phyloP scores from a whole-genome alignment of 768 basidiomycete species.

The Coprinopsis sp. region DNA sequence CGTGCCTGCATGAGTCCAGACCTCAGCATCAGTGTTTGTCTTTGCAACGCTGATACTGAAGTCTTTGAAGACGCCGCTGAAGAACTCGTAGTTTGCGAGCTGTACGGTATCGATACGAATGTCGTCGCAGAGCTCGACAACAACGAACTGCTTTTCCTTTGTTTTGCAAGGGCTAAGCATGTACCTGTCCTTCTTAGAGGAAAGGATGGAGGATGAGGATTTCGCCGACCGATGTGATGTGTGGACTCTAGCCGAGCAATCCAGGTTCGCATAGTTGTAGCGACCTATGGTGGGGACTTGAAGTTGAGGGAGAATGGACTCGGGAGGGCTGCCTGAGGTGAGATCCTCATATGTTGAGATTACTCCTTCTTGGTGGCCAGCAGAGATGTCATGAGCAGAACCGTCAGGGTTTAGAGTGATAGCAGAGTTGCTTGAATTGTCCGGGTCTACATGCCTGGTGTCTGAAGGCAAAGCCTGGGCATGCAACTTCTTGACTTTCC shows the following conservation, averaged over 20 bases:
- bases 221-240: slow-evolving; percentile 76
- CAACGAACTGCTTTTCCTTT: slow-evolving; percentile 67
- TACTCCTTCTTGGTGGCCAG: slow-evolving; percentile 9
- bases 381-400: slow-evolving; percentile 6
- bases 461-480: slow-evolving; percentile 33
- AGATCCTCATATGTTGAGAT: slow-evolving; percentile 17
- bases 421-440: slow-evolving; percentile 8
- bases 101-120: slow-evolving; percentile 95
- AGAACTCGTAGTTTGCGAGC: slow-evolving; percentile 96
- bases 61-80: slow-evolving; percentile 93
- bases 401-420: slow-evolving; percentile 5
- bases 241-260: slow-evolving; percentile 93
- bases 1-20: slow-evolving; percentile 71
- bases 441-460: slow-evolving; percentile 22
- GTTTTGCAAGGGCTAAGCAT: slow-evolving; percentile 90
- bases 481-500: slow-evolving; percentile 66
- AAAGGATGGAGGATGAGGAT: slow-evolving; percentile 77
- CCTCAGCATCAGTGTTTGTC: slow-evolving; percentile 58
- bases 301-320: slow-evolving; percentile 53
- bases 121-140: slow-evolving; percentile 96
- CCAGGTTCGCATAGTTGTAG: slow-evolving; percentile 91
- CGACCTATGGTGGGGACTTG: slow-evolving; percentile 76
- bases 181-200: slow-evolving; percentile 87
- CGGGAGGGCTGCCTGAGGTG: slow-evolving; percentile 18
- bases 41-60: slow-evolving; percentile 85